phyloP scores from a whole-genome alignment of 495 filamentous ascomycete genomes.

The Astrothelium macrocarpum region DNA sequence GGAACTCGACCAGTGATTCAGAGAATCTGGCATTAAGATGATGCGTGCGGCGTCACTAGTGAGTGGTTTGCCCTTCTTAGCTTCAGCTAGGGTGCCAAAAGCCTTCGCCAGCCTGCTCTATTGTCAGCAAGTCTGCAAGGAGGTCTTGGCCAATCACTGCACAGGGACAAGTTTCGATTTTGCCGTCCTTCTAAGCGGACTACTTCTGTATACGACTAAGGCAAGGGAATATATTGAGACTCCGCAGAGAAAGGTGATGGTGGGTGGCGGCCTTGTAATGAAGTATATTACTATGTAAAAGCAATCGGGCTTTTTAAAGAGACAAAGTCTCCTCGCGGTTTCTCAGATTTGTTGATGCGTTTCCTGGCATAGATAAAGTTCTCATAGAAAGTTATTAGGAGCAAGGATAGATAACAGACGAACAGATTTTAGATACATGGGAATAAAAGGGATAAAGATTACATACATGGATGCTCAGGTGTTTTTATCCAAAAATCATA shows the following conservation, averaged over 20 bases:
- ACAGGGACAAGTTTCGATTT: constrained; percentile 28
- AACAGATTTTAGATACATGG: background rate
- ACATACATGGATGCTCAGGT: background rate
- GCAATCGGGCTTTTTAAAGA: constrained; percentile 26
- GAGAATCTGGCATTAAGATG: constrained; percentile 19
- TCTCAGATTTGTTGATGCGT: background rate
- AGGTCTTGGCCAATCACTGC: constrained; percentile 18
- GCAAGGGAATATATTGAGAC: constrained; percentile 38
- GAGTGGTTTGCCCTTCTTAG: constrained; percentile 50
- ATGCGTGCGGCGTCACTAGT: constrained; percentile 36
- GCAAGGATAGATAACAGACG: background rate
- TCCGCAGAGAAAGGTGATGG: constrained; percentile 28
- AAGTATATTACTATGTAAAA: constrained; percentile 39
- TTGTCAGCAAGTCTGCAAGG: constrained; percentile 29
- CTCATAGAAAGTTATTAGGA: background rate
- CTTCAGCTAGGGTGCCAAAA: constrained; percentile 51
- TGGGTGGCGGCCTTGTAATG: constrained; percentile 32
- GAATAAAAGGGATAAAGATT: background rate
- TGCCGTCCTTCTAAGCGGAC: constrained; percentile 43
- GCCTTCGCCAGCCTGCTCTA: constrained; percentile 40
- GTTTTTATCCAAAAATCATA: background rate
- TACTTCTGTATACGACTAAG: constrained; percentile 37
- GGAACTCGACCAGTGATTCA: constrained; percentile 24
- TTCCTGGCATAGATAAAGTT: too few relatives aligned
- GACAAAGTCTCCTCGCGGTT: background rate